Conservation (phyloP, 2,329 filamentous ascomycete species). For the Colletotrichum limetticola region DNA sequence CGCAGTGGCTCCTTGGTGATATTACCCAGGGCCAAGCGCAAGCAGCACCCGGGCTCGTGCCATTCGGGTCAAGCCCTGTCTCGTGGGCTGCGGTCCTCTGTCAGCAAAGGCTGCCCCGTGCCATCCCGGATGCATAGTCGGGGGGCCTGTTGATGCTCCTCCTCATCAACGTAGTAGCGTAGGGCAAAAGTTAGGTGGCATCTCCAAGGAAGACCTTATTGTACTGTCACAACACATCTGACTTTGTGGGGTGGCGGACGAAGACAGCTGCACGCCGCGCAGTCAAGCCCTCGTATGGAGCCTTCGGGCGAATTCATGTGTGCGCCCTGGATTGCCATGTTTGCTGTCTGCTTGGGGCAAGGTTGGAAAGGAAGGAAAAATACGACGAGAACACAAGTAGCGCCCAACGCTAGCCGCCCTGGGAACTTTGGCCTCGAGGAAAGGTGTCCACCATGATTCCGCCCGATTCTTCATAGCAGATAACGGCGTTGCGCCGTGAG, state of each 20-base stretch:
- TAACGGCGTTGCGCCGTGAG: constrained; percentile 2
- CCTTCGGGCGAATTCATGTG: not conserved
- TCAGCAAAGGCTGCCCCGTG: not conserved
- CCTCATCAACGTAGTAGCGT: not conserved
- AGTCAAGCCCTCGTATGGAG: not conserved
- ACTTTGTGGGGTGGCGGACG: not conserved
- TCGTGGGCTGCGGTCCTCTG: not conserved
- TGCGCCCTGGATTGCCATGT: not conserved
- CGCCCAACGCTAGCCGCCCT: constrained; percentile 14
- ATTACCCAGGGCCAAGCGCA: not conserved
- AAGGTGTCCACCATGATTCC: not conserved
- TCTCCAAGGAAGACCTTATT: not conserved
- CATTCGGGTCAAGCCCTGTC: not conserved
- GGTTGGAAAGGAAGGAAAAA: not conserved
- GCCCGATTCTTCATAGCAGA: not conserved
- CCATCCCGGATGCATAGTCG: not conserved
- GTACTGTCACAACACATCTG: not conserved
- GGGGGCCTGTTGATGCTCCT: not conserved
- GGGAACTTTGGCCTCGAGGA: not conserved
- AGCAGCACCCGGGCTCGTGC: not conserved
- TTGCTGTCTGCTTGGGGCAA: not conserved
- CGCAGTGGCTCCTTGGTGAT: not conserved
- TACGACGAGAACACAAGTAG: constrained; percentile 14
- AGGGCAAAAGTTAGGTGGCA: not conserved
- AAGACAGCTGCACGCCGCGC: too few relatives aligned